Conservation (phyloP, 2,329 filamentous ascomycete species). For the Elsinoe batatas region DNA sequence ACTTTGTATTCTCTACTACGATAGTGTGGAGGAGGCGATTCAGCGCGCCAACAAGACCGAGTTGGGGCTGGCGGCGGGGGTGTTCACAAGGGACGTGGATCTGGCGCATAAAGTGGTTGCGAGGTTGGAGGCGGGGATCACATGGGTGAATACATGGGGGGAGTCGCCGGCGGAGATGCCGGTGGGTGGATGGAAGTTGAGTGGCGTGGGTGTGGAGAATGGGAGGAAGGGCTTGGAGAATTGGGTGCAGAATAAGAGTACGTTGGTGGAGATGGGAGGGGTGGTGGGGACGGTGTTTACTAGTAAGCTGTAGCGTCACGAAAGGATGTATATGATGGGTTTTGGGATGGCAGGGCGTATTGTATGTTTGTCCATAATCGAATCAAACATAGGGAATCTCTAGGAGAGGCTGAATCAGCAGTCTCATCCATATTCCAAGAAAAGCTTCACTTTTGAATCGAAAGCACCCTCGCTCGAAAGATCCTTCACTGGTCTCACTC, state of each 20-base stretch:
- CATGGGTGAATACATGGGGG: constrained; percentile 92
- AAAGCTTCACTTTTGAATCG: too few relatives aligned
- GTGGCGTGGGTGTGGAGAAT: constrained; percentile 80
- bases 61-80: constrained; percentile 71
- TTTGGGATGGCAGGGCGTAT: not conserved
- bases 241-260: constrained; percentile 82
- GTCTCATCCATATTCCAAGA: not conserved
- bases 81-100: constrained; percentile 69
- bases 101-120: constrained; percentile 61
- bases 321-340: not conserved
- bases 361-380: not conserved
- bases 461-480: not conserved
- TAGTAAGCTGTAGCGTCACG: constrained; percentile 36
- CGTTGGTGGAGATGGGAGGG: constrained; percentile 70
- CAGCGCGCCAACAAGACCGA: constrained; percentile 64
- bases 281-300: constrained; percentile 62
- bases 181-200: constrained; percentile 86
- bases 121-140: constrained; percentile 71
- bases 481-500: not conserved
- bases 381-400: too few relatives aligned
- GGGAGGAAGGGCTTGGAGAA: constrained; percentile 67
- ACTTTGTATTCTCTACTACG: constrained; percentile 69
- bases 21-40: constrained; percentile 59
- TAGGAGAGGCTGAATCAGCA: not conserved
- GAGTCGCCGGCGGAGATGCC: constrained; percentile 87